Evolutionary conservation across 371 early-diverging fungal genomes (phyloP).

Genomic region (Syncephalastrum monosporum): DNA sequence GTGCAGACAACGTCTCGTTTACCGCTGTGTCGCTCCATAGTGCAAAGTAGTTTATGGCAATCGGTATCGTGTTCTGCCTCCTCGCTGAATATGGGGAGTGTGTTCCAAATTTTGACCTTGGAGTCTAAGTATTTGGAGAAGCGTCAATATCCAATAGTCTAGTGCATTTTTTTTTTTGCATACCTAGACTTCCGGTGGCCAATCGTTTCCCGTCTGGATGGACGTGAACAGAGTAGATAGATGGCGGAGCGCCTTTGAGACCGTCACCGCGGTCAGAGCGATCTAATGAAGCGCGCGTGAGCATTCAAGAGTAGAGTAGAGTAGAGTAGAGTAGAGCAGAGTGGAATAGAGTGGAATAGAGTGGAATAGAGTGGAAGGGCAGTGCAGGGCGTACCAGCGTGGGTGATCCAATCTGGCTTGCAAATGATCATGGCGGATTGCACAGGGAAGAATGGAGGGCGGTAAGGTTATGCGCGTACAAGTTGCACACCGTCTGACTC

Average conservation of each 20-base stretch:
- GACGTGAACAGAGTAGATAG: slow-evolving; percentile 87
- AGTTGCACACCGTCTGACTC: too few species aligned
- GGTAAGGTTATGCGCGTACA: too few species aligned
- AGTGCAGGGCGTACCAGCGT: slow-evolving; percentile 14
- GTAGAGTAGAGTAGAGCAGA: too few species aligned
- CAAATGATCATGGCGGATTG: slow-evolving; percentile 21
- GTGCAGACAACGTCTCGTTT: not conserved
- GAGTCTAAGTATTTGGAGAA: slow-evolving; percentile 53
- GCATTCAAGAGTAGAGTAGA: not conserved
- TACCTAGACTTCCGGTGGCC: slow-evolving; percentile 88
- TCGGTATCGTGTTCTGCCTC: slow-evolving; percentile 50
- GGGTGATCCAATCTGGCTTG: slow-evolving; percentile 26
- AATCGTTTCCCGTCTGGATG: slow-evolving; percentile 82
- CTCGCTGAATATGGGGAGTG: slow-evolving; percentile 61
- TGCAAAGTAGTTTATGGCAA: slow-evolving; percentile 72
- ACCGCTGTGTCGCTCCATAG: slow-evolving; percentile 86
- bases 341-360: not conserved
- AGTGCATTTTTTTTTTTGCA: not conserved
- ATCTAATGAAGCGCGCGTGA: not conserved
- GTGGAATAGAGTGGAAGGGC: not conserved
- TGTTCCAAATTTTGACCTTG: slow-evolving; percentile 85
- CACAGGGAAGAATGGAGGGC: too few species aligned
- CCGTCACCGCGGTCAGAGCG: slow-evolving; percentile 9
- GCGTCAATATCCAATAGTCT: not conserved
- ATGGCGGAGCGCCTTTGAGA: slow-evolving; percentile 63